A percentile compares a stretch with the other conserved stretches of the same genome.
Evolutionary conservation across 192 early-diverging fungal genomes (phyloP).

Genomic region (Backusella liffmaniae): DNA sequence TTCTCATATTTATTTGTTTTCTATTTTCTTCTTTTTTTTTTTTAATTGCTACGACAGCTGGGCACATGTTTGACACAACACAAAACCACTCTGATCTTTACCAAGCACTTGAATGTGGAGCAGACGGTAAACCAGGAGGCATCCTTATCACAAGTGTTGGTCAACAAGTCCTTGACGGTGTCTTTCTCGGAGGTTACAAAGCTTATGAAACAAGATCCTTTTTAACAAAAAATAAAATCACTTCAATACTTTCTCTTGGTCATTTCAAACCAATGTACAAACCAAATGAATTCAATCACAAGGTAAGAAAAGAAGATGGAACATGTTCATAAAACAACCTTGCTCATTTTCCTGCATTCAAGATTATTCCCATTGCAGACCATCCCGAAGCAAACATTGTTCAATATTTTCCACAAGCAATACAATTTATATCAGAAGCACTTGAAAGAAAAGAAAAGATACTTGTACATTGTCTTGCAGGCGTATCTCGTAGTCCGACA

Average conservation of each 20-base stretch:
- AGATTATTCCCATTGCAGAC: constrained; percentile 32
- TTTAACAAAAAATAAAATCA: constrained; percentile 33
- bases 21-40: neutral
- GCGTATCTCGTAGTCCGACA: constrained; percentile 58
- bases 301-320: constrained; percentile 9
- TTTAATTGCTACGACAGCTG: too few species aligned
- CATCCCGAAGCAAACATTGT: constrained; percentile 62
- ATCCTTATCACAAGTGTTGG: constrained; percentile 34
- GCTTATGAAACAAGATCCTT: constrained; percentile 25
- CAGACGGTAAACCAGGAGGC: constrained; percentile 31
- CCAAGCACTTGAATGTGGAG: constrained; percentile 22
- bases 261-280: constrained; percentile 27
- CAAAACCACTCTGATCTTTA: constrained; percentile 18
- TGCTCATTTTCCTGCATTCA: neutral
- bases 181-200: constrained; percentile 34
- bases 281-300: constrained; percentile 19
- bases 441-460: constrained; percentile 49
- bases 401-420: constrained; percentile 63
- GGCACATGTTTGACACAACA: neutral
- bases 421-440: constrained; percentile 52
- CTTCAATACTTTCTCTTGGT: constrained; percentile 32
- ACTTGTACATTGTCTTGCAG: constrained; percentile 72
- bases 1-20: neutral
- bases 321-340: neutral
- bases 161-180: constrained; percentile 23